Percentiles rank a stretch among this genome's conserved stretches.
Evolutionary conservation across 2,329 filamentous ascomycete species (phyloP).

Genomic region (Nemania serpens): DNA sequence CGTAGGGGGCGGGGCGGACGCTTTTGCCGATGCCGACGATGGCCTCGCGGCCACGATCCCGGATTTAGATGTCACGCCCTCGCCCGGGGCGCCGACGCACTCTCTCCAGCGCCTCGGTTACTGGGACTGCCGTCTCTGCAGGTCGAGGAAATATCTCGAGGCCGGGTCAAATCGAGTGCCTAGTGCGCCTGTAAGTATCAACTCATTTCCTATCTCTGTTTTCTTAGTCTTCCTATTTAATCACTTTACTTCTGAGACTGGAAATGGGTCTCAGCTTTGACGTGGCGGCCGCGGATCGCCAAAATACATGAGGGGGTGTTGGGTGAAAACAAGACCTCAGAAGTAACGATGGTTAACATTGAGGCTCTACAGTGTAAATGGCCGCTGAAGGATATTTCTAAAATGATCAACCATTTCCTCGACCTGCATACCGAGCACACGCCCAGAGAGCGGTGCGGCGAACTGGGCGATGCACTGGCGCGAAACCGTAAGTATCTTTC

Average conservation of each 20-base stretch:
- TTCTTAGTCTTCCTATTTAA: not conserved
- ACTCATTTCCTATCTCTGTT: not conserved
- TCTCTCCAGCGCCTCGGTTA: slow-evolving; percentile 48
- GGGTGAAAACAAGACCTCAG: no score
- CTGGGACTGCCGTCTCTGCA: slow-evolving; percentile 53
- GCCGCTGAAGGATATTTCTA: slow-evolving; percentile 52
- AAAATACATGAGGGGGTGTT: no score
- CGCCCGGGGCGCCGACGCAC: slow-evolving; percentile 30
- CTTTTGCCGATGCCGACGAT: slow-evolving; percentile 8
- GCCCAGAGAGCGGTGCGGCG: slow-evolving; percentile 47
- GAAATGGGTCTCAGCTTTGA: no score
- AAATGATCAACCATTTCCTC: slow-evolving; percentile 53
- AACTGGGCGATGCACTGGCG: slow-evolving; percentile 49
- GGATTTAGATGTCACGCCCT: slow-evolving; percentile 1
- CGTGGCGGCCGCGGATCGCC: no score
- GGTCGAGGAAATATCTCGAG: slow-evolving; percentile 48
- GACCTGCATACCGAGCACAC: slow-evolving; percentile 53
- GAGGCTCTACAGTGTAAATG: slow-evolving; percentile 42
- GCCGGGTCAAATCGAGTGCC: slow-evolving; percentile 48
- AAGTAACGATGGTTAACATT: slow-evolving; percentile 1
- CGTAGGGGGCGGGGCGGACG: slow-evolving; percentile 13
- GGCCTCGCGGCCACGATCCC: slow-evolving; percentile 14
- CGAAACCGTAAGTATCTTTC: slow-evolving; percentile 45
- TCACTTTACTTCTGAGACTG: not conserved
- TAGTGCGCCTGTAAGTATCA: slow-evolving; percentile 44